Base-by-base conservation (phyloP, 371 early-diverging fungal genomes). In the Mortierella sp. region DNA sequence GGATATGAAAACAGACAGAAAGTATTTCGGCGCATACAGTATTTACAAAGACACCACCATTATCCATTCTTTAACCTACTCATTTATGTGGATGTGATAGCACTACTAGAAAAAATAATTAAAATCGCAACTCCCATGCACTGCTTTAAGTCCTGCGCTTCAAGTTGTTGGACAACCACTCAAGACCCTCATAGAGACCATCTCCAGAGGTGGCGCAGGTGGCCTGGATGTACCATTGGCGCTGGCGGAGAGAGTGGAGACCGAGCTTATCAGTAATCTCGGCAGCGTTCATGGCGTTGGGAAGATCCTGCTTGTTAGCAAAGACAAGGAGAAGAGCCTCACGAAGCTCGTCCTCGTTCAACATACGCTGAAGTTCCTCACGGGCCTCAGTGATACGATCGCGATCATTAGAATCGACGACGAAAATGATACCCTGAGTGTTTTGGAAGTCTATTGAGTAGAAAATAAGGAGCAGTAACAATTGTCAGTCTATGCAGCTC, bases 181-280 rank as follows among this genome's bases (percentile, higher is more conserved):
- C 93, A 75, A 93, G 88, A 72, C 97, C 98, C 83, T 98, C 98
- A 72, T 94, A 96, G 53, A 98, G 91, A 75, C 98, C 98, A 80
- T 97, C 98, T 56, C 98, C 98, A 58, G 91, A 89, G 56, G 96
- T 92, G 60, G 98, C 99, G 84, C 97, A 97, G 57, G 98, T 94
- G 34, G 95, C 92, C 87, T 97, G 96, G 74, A 98, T 96, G 76
- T 92, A 95, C 93, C 98, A 98, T 68, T 92, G 88, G 85, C 98
- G 94, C 70, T 93, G 90, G 63, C 94, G 89, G 56, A 97, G 85
- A 54, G 92, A 87, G 58, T 93, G 94, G 68, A 96, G 88, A 53
- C 95, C 94, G 53, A 96, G 90, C 74, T 94, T 92, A 72, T 96
- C 96, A 40, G 95, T 94, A 57, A 96, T 91, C 83, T 95, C 93